phyloP scores from a whole-genome alignment of 176 grass and related monocot species.

The Rhynchospora pubera region DNA sequence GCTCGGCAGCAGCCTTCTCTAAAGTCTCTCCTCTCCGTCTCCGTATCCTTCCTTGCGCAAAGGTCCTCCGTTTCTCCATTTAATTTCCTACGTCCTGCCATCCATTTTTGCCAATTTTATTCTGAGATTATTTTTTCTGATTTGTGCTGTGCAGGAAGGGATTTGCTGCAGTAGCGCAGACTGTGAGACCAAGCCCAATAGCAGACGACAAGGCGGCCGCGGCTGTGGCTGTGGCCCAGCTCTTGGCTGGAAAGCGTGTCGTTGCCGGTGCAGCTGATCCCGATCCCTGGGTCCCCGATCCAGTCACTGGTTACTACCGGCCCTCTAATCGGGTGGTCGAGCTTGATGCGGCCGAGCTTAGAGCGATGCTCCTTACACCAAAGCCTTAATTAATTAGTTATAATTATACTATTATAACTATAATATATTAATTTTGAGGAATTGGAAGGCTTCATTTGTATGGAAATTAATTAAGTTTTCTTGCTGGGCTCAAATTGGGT shows the following conservation, averaged over 20 bases:
- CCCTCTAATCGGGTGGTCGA: conserved; percentile 26
- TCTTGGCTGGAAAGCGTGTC: conserved; percentile 14
- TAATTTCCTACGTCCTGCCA: no score
- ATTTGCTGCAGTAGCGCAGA: conserved; percentile 33
- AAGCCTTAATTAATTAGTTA: neutral
- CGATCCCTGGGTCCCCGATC: conserved; percentile 56
- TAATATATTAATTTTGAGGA: neutral
- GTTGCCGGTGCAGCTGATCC: neutral
- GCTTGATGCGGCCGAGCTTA: conserved; percentile 61
- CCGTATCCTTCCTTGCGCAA: neutral
- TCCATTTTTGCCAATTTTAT: no score
- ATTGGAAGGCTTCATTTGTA: neutral
- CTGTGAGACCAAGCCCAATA: conserved; percentile 25
- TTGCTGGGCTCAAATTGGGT: no score
- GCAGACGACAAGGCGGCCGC: conserved; percentile 20
- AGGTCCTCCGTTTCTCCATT: no score
- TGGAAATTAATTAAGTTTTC: neutral
- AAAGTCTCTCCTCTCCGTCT: no score
- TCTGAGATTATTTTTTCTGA: no score
- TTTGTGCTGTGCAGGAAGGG: conserved; percentile 17
- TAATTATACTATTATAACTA: no score
- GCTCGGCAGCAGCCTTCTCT: no score
- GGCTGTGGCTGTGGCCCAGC: conserved; percentile 14
- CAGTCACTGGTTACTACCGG: conserved; percentile 63
- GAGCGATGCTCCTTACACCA: conserved; percentile 41